Conservation (phyloP, 2,329 filamentous ascomycete genomes). For the Emergomyces orientalis region DNA sequence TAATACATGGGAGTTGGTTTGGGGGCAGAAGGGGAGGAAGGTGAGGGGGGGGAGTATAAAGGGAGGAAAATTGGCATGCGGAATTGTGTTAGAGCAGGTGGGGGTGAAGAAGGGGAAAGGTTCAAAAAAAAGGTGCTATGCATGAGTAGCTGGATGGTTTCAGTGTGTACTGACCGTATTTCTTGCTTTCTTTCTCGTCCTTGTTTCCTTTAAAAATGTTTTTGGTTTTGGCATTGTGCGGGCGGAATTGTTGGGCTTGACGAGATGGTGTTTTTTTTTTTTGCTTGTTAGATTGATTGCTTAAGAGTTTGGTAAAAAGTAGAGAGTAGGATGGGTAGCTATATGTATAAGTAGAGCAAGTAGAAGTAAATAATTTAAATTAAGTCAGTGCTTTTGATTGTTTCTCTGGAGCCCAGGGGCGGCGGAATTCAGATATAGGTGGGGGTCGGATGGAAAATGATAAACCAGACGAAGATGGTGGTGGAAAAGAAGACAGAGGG, state of each 20-base stretch:
- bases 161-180: conserved; percentile 27
- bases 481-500: not conserved
- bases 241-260: not conserved
- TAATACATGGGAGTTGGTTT: too few species aligned
- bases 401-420: not conserved
- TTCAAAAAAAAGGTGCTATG: not conserved
- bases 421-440: not conserved
- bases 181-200: conserved; percentile 34
- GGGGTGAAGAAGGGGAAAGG: not conserved
- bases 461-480: not conserved
- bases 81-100: too few species aligned
- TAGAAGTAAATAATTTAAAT: not conserved
- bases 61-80: too few species aligned
- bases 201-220: conserved; percentile 34
- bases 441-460: not conserved
- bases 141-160: not conserved
- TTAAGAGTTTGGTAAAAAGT: not conserved
- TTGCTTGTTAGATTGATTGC: not conserved
- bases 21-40: too few species aligned
- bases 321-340: not conserved
- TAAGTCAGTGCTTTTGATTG: not conserved
- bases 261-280: not conserved
- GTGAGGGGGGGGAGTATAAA: too few species aligned
- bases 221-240: conserved; percentile 33
- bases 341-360: not conserved